phyloP scores from a whole-genome alignment of 306 rosid genomes.

The Senna siamea region DNA sequence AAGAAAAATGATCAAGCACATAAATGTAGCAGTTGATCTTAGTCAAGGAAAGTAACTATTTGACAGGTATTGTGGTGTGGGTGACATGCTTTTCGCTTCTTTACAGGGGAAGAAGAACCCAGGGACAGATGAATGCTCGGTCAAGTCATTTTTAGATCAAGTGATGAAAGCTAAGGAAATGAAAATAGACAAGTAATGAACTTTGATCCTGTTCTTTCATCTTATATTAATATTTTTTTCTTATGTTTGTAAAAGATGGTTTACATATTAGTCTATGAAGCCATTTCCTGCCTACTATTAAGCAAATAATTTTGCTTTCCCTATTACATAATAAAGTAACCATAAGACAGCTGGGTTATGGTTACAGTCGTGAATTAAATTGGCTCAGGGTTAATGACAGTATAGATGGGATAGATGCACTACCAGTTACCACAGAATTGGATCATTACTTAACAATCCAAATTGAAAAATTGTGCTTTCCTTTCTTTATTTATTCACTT shows the following conservation, averaged over 20 bases:
- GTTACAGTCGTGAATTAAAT: conserved; percentile 27
- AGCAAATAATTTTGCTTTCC: conserved; percentile 16
- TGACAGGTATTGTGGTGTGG: background rate
- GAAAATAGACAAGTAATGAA: conserved; percentile 85
- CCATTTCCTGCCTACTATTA: conserved; percentile 23
- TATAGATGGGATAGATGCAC: too few species aligned
- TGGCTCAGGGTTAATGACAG: background rate
- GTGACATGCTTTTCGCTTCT: conserved; percentile 33
- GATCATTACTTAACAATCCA: conserved; percentile 19
- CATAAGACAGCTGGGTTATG: background rate
- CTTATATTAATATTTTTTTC: conserved; percentile 22
- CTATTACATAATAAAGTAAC: background rate
- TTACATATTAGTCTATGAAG: conserved; percentile 13
- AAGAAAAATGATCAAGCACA: background rate
- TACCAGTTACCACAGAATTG: too few species aligned
- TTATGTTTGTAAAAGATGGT: conserved; percentile 13
- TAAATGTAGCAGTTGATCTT: background rate
- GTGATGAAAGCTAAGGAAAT: conserved; percentile 83
- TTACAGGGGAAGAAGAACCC: conserved; percentile 96
- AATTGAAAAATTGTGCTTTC: conserved; percentile 26
- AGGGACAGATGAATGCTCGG: conserved; percentile 72
- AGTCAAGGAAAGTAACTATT: conserved; percentile 1
- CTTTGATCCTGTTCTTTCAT: conserved; percentile 33
- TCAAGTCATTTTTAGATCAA: conserved; percentile 66
- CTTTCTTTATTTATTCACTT: conserved; percentile 5